These are phyloP conservation scores for Bipolaris gigantea DNA, from an alignment of 2,329 filamentous ascomycete species.

Conservation along the genomic window DNA sequence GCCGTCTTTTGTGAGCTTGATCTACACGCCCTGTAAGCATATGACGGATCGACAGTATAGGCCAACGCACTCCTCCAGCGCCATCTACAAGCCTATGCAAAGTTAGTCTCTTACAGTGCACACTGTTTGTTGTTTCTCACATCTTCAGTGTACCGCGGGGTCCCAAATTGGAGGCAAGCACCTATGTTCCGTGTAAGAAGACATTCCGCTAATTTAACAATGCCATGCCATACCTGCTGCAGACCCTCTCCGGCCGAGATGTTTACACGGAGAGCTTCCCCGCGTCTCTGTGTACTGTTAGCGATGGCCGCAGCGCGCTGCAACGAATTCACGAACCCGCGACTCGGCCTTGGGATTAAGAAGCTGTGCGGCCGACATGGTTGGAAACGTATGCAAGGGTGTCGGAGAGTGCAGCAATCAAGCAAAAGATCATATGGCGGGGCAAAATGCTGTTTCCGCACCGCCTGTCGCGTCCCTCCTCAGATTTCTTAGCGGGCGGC, in stretches of 20 bases:
- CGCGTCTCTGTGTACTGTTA: conserved; percentile 73
- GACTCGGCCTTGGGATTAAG: conserved; percentile 99
- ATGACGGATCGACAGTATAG: neutral
- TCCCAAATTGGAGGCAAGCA: conserved; percentile 93
- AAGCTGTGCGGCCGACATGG: conserved; percentile 95
- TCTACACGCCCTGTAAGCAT: conserved; percentile 56
- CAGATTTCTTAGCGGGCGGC: conserved; percentile 27
- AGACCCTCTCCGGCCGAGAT: conserved; percentile 91
- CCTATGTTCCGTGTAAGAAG: conserved; percentile 59
- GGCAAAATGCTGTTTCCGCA: conserved; percentile 31
- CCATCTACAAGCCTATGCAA: conserved; percentile 61
- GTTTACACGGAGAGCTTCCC: conserved; percentile 95
- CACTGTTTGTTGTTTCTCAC: conserved; percentile 61
- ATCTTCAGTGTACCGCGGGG: conserved; percentile 96
- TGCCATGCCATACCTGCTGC: conserved; percentile 45
- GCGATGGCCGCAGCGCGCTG: conserved; percentile 34
- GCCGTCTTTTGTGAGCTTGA: conserved; percentile 98
- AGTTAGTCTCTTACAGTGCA: conserved; percentile 47
- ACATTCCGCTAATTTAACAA: neutral
- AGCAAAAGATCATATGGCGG: conserved; percentile 24
- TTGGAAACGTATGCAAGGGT: conserved; percentile 29
- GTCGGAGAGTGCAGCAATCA: conserved; percentile 25
- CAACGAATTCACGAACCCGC: conserved; percentile 64
- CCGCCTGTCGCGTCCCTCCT: conserved; percentile 31
- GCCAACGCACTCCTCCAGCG: conserved; percentile 56